phyloP scores from a whole-genome alignment of 106 monocot genomes.

The Cymbidium sinense region DNA sequence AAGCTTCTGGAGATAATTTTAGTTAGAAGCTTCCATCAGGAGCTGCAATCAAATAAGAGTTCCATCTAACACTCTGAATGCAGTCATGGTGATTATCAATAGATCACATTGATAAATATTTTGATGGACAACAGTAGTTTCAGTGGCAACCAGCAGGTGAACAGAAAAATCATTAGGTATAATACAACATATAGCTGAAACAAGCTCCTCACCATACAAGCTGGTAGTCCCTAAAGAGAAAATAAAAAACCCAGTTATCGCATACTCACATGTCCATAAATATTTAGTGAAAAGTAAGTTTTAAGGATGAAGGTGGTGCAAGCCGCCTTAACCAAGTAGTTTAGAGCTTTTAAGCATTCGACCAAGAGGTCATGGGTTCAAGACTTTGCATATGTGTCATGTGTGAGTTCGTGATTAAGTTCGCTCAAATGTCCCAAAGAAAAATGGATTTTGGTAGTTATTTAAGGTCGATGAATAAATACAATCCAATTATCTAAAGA shows the following conservation, averaged over 20 bases:
- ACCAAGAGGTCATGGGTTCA: no score
- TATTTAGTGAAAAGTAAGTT: background rate
- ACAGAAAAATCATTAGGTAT: slow-evolving; percentile 7
- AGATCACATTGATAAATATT: slow-evolving; percentile 2
- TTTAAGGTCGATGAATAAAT: no score
- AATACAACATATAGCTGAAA: slow-evolving; percentile 1
- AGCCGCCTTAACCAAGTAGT: no score
- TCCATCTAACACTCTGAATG: background rate
- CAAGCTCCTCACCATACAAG: background rate
- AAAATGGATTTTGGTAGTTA: no score
- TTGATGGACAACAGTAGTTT: slow-evolving; percentile 2
- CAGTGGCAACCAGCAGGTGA: background rate
- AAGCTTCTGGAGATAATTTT: background rate
- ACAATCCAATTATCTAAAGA: no score
- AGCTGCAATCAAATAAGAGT: background rate
- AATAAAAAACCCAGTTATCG: background rate
- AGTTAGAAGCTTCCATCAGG: background rate
- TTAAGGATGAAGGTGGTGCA: background rate
- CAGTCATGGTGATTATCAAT: background rate
- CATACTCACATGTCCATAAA: background rate
- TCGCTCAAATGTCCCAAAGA: no score
- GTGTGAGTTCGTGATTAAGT: no score
- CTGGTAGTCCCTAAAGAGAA: background rate
- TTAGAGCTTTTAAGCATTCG: no score
- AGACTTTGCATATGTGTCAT: no score